These are phyloP conservation scores for Thelonectria olida DNA, from an alignment of 2,329 filamentous ascomycete genomes.

Conservation along the genomic window DNA sequence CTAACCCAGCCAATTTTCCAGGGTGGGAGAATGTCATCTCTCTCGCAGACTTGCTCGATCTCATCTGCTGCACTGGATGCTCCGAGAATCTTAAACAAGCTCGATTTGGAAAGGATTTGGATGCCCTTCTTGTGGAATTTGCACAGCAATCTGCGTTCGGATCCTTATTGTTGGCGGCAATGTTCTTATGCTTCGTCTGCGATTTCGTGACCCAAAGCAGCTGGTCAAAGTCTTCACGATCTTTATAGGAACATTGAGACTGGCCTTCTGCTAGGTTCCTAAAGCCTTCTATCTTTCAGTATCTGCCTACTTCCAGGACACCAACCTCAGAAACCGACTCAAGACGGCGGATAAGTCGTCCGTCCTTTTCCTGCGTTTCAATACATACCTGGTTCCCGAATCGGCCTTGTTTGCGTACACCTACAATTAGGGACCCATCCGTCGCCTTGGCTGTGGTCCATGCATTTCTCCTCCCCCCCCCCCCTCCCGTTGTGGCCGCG, in stretches of 20 bases:
- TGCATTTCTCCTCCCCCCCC: not conserved
- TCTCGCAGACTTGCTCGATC: conserved; percentile 14
- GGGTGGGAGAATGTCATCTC: conserved; percentile 9
- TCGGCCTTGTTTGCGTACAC: not conserved
- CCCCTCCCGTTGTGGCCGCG: too few species aligned
- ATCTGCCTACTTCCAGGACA: not conserved
- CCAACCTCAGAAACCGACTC: not conserved
- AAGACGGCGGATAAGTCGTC: not conserved
- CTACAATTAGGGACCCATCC: not conserved
- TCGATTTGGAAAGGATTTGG: conserved; percentile 14
- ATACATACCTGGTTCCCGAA: not conserved
- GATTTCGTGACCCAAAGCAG: conserved; percentile 20
- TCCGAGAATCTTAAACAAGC: conserved; percentile 12
- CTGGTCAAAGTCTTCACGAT: conserved; percentile 15
- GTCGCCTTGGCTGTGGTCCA: not conserved
- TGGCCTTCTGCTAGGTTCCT: conserved; percentile 6
- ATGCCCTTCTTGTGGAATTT: conserved; percentile 10
- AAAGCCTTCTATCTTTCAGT: not conserved
- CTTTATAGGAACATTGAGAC: not conserved
- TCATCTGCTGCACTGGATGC: not conserved
- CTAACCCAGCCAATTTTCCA: conserved; percentile 12
- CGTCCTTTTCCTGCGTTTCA: not conserved
- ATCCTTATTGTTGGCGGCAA: not conserved
- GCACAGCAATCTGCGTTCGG: conserved; percentile 16
- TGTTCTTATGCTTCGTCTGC: conserved; percentile 12